Conservation (phyloP, 371 early-diverging fungal genomes). For the Caulochytrium protostelioides region DNA sequence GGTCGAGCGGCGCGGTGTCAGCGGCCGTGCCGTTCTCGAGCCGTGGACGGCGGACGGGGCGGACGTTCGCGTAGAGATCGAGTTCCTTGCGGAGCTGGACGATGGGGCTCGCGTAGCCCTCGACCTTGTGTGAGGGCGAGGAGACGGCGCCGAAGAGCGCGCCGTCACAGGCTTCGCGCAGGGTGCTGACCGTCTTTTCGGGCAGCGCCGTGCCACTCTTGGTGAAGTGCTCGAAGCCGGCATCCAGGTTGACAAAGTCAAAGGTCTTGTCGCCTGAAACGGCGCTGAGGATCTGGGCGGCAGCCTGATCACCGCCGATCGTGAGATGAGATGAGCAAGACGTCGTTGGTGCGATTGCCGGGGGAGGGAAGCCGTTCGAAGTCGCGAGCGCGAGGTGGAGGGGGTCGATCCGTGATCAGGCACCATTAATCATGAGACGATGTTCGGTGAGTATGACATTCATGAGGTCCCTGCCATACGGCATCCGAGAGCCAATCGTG, state of each 20-base stretch:
- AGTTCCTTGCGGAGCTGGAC: constrained; percentile 75
- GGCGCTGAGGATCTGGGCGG: constrained; percentile 63
- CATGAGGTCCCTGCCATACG: too few species aligned
- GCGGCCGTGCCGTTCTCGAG: constrained; percentile 35
- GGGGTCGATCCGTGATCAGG: not conserved
- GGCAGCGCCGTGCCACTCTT: constrained; percentile 77
- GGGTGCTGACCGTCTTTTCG: constrained; percentile 48
- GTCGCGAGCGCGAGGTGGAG: not conserved
- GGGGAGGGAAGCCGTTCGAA: not conserved
- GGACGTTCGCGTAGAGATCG: constrained; percentile 83
- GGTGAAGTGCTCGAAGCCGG: constrained; percentile 84
- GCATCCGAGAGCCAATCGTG: too few species aligned
- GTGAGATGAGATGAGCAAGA: not conserved
- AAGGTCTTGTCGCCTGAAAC: constrained; percentile 33
- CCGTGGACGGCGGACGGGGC: constrained; percentile 35
- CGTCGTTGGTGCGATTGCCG: not conserved
- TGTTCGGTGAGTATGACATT: not conserved
- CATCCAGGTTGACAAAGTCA: constrained; percentile 59
- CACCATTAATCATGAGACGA: not conserved
- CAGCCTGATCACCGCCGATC: constrained; percentile 45
- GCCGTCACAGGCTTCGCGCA: constrained; percentile 55
- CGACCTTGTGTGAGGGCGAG: constrained; percentile 89
- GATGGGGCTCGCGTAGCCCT: constrained; percentile 87
- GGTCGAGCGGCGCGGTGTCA: constrained; percentile 46
- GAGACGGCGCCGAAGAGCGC: constrained; percentile 93